Evolutionary conservation across 768 basidiomycete genomes (phyloP).

Genomic region (Hortiboletus campestris): DNA sequence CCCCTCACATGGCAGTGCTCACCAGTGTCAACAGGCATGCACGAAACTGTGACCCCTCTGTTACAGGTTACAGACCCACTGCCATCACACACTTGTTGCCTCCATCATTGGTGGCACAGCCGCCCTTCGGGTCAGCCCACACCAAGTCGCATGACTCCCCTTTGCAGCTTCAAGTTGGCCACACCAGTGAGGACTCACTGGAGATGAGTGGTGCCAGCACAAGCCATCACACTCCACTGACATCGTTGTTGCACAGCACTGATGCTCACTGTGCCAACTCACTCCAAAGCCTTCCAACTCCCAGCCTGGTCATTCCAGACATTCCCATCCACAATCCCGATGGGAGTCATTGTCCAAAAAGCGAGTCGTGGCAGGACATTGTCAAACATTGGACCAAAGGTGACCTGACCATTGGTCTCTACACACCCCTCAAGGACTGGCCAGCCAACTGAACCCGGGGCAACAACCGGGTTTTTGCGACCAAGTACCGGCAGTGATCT

Average conservation of each 20-base stretch:
- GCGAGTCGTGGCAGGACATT: not conserved
- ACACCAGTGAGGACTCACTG: no score
- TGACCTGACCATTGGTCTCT: not conserved
- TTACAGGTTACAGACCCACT: no score
- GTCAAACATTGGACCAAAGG: not conserved
- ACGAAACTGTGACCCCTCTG: no score
- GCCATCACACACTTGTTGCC: no score
- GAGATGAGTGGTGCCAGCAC: no score
- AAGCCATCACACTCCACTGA: no score
- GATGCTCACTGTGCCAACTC: not conserved
- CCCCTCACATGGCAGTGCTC: no score
- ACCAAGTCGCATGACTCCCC: no score
- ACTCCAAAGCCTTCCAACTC: not conserved
- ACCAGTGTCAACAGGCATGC: no score
- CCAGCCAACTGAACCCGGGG: not conserved
- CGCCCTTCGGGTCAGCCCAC: no score
- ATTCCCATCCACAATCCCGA: not conserved
- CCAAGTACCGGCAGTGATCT: conserved; percentile 1
- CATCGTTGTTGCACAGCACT: not conserved
- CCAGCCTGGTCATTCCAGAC: not conserved
- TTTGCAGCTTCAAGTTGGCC: no score
- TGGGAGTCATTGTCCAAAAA: not conserved
- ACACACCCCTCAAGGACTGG: conserved; percentile 7
- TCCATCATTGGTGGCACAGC: no score
- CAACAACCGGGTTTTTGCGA: not conserved